Percentiles rank a stretch among this genome's conserved stretches.
phyloP scores from a whole-genome alignment of 139 green algal species.

The Micractinium conductrix region DNA sequence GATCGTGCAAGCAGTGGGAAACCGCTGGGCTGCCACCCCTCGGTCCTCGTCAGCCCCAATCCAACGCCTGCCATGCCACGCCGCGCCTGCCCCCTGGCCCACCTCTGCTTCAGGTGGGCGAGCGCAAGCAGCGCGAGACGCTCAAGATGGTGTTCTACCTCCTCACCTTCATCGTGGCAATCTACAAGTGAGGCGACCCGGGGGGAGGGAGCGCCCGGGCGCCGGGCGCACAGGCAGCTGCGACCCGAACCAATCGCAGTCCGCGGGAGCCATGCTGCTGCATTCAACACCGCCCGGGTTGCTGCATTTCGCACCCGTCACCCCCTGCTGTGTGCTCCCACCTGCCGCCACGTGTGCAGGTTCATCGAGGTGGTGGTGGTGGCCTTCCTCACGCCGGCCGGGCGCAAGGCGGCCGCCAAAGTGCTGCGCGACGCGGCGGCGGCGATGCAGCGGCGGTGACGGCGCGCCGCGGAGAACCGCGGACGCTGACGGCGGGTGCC shows the following conservation, averaged over 20 bases:
- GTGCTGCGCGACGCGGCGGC: slow-evolving; percentile 65
- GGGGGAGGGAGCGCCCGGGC: background rate
- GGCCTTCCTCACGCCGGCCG: slow-evolving; percentile 54
- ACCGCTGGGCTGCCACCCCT: background rate
- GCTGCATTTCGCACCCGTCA: background rate
- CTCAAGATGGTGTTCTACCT: slow-evolving; percentile 67
- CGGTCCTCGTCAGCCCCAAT: background rate
- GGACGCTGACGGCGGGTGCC: no score
- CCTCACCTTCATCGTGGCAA: slow-evolving; percentile 61
- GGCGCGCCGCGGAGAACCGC: background rate
- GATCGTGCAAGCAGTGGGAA: background rate
- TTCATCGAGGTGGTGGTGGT: slow-evolving; percentile 40
- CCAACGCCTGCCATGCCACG: background rate
- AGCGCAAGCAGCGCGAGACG: slow-evolving; percentile 58
- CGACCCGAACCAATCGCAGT: background rate
- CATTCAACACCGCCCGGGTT: background rate
- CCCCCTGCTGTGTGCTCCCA: no score
- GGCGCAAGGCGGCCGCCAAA: slow-evolving; percentile 49
- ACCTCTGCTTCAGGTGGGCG: slow-evolving; percentile 3
- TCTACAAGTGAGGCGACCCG: slow-evolving; percentile 62
- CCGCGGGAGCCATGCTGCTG: background rate
- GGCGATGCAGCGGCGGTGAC: slow-evolving; percentile 37
- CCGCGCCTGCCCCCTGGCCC: background rate
- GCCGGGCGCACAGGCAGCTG: background rate
- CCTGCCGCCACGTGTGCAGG: background rate